Evolutionary conservation across 768 basidiomycete species (phyloP).

Genomic region (Mycena belliarum): DNA sequence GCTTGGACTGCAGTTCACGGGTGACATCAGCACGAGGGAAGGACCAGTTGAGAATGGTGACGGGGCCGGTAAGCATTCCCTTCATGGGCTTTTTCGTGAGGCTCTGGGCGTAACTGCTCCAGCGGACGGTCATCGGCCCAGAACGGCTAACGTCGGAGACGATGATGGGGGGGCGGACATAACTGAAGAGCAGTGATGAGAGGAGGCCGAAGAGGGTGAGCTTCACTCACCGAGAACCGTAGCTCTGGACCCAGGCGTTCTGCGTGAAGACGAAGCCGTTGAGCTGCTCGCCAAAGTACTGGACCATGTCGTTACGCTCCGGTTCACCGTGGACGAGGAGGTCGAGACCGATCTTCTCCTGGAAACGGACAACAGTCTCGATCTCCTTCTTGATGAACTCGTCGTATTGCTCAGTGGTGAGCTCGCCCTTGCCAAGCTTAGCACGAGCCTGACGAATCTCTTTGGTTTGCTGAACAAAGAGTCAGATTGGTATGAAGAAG

Average conservation of each 20-base stretch:
- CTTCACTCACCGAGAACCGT: conserved; percentile 82
- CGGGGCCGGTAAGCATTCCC: conserved; percentile 98
- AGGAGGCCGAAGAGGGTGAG: neutral
- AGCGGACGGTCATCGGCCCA: conserved; percentile 91
- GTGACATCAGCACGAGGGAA: conserved; percentile 99
- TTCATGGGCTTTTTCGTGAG: conserved; percentile 95
- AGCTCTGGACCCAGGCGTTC: conserved; percentile 99
- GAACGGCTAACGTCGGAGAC: conserved; percentile 97
- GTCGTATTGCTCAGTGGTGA: conserved; percentile 87
- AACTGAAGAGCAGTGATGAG: conserved; percentile 42
- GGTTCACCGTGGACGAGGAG: conserved; percentile 98
- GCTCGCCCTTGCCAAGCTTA: conserved; percentile 89
- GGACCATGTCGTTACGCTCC: conserved; percentile 99
- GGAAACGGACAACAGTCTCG: conserved; percentile 90
- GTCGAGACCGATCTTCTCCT: conserved; percentile 95
- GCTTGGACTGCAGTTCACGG: conserved; percentile 96
- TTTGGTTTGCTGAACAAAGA: conserved; percentile 80
- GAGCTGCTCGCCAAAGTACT: conserved; percentile 98
- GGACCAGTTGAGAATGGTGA: conserved; percentile 99
- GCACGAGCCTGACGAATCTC: conserved; percentile 97
- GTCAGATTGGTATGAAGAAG: neutral
- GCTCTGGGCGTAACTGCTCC: conserved; percentile 97
- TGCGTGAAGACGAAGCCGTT: conserved; percentile 97
- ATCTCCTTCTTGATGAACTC: conserved; percentile 99
- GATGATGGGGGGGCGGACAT: conserved; percentile 97